Percentiles rank a stretch among this genome's conserved stretches.
These are phyloP conservation scores for Salix dunnii DNA, from an alignment of 345 rosid species.

Conservation along the genomic window DNA sequence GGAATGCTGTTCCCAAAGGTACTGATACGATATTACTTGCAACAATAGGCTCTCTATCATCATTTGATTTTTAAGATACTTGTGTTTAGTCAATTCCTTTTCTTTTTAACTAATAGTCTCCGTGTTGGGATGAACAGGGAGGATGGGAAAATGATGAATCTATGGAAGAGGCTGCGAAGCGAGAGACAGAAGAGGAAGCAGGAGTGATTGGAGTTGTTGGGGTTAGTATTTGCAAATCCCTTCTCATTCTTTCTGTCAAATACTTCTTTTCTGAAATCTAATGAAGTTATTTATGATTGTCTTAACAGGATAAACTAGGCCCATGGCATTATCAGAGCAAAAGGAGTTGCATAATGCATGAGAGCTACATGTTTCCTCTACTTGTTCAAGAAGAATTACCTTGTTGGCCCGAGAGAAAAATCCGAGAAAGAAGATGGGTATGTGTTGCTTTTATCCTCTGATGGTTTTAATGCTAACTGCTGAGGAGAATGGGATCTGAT, in stretches of 20 bases:
- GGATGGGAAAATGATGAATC: slow-evolving; percentile 65
- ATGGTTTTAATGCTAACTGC: background rate
- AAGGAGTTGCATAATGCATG: slow-evolving; percentile 44
- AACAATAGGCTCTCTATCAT: background rate
- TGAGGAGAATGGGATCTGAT: background rate
- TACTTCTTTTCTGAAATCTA: background rate
- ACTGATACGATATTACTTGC: background rate
- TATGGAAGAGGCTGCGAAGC: slow-evolving; percentile 47
- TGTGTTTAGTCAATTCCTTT: background rate
- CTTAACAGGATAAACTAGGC: slow-evolving; percentile 40
- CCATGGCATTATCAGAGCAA: slow-evolving; percentile 53
- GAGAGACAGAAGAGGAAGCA: slow-evolving; percentile 62
- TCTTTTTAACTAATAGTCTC: background rate
- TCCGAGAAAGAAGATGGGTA: slow-evolving; percentile 53
- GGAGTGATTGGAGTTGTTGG: slow-evolving; percentile 50
- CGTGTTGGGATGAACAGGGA: slow-evolving; percentile 26
- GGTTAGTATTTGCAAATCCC: slow-evolving; percentile 18
- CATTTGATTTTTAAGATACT: background rate
- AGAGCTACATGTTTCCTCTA: slow-evolving; percentile 52
- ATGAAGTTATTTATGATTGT: background rate
- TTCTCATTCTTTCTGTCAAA: background rate
- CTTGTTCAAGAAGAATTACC: slow-evolving; percentile 42
- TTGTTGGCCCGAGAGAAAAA: slow-evolving; percentile 46
- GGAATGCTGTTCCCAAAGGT: slow-evolving; percentile 63
- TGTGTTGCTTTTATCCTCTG: background rate